Evolutionary conservation across 495 filamentous ascomycete species (phyloP).

Genomic region (Amorphotheca resinae): DNA sequence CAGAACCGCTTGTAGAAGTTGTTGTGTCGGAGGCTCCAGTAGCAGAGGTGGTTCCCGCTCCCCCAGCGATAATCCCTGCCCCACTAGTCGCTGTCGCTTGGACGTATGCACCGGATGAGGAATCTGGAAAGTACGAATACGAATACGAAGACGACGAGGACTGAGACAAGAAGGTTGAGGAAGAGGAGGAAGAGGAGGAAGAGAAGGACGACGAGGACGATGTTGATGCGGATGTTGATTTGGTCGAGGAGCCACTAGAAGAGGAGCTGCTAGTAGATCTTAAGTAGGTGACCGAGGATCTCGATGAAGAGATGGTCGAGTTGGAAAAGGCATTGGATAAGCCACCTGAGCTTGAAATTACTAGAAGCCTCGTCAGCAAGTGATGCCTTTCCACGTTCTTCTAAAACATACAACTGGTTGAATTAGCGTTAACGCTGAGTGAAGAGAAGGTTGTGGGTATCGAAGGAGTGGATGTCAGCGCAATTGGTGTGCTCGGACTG

Average conservation of each 20-base stretch:
- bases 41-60: conserved; percentile 10
- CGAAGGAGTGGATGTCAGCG: conserved; percentile 41
- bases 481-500: conserved; percentile 27
- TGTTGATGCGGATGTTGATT: conserved; percentile 6
- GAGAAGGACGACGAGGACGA: conserved; percentile 5
- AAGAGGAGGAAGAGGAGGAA: conserved; percentile 6
- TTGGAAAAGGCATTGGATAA: conserved; percentile 27
- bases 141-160: conserved; percentile 1
- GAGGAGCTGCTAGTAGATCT: too few relatives aligned
- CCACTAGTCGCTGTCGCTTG: conserved; percentile 5
- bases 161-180: neutral
- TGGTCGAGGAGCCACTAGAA: conserved; percentile 1
- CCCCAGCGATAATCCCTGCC: conserved; percentile 12
- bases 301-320: conserved; percentile 18
- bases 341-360: conserved; percentile 20
- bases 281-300: conserved; percentile 9
- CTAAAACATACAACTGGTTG: conserved; percentile 27
- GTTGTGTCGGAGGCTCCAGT: conserved; percentile 11
- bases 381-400: neutral
- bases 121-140: conserved; percentile 8
- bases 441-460: conserved; percentile 31
- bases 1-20: conserved; percentile 19
- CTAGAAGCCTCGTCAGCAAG: conserved; percentile 6
- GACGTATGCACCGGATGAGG: too few relatives aligned
- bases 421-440: conserved; percentile 28